phyloP scores from a whole-genome alignment of 768 basidiomycete species.

The Lenzites betulinus region DNA sequence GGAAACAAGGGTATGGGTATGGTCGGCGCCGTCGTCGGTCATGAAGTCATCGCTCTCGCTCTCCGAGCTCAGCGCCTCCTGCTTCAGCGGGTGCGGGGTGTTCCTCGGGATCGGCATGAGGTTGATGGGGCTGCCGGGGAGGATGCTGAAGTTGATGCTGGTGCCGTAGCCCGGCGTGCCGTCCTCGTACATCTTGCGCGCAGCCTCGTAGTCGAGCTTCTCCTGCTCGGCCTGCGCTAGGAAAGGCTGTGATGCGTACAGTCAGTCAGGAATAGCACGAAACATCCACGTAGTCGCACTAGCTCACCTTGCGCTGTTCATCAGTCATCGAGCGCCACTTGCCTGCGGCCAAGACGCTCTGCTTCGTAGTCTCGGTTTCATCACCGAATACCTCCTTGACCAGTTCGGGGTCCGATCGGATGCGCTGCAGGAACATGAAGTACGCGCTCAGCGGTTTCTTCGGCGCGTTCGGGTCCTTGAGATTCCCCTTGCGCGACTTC shows the following conservation, averaged over 20 bases:
- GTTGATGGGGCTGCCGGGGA: constrained; percentile 63
- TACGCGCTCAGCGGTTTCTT: constrained; percentile 95
- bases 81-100: constrained; percentile 49
- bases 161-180: constrained; percentile 66
- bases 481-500: constrained; percentile 89
- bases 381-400: constrained; percentile 83
- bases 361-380: constrained; percentile 91
- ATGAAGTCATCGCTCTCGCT: constrained; percentile 56
- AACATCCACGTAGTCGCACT: not conserved
- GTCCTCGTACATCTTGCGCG: constrained; percentile 85
- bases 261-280: constrained; percentile 19
- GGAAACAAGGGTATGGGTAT: constrained; percentile 23
- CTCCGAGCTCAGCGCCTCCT: constrained; percentile 65
- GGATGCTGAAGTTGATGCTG: constrained; percentile 80
- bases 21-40: constrained; percentile 27
- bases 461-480: constrained; percentile 96
- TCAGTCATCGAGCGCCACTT: constrained; percentile 94
- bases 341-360: constrained; percentile 90
- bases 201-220: constrained; percentile 91
- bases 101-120: constrained; percentile 42
- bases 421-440: constrained; percentile 92
- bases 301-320: constrained; percentile 84
- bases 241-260: constrained; percentile 64
- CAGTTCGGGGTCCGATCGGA: constrained; percentile 75
- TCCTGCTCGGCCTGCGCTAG: constrained; percentile 92